Percentiles rank a stretch among this genome's conserved stretches.
These are phyloP conservation scores for Flagelloscypha sp. DNA, from an alignment of 768 basidiomycete species.

Conservation along the genomic window DNA sequence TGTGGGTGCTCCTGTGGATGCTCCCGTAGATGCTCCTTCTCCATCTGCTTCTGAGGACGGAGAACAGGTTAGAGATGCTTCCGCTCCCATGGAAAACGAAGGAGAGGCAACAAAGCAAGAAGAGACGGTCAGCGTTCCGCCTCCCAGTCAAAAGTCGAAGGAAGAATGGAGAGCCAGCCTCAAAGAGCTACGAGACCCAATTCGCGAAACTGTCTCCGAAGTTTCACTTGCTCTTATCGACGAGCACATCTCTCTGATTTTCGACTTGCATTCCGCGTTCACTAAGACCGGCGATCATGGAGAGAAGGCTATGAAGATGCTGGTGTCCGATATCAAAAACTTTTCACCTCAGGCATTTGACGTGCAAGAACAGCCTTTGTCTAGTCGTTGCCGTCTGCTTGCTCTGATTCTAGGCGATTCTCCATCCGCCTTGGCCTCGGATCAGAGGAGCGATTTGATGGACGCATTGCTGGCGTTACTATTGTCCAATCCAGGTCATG, in stretches of 20 bases:
- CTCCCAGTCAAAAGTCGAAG: conserved; percentile 33
- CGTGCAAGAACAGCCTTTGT: conserved; percentile 65
- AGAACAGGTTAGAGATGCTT: conserved; percentile 18
- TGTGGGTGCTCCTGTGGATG: conserved; percentile 15
- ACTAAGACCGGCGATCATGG: conserved; percentile 56
- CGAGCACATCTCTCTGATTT: conserved; percentile 79
- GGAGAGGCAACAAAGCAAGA: conserved; percentile 4
- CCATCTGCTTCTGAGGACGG: conserved; percentile 17
- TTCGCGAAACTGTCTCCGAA: conserved; percentile 56
- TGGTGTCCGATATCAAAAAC: conserved; percentile 70
- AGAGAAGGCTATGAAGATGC: conserved; percentile 55
- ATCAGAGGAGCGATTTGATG: conserved; percentile 52
- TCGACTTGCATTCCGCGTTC: conserved; percentile 81
- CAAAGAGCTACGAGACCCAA: conserved; percentile 53
- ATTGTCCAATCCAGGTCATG: conserved; percentile 47
- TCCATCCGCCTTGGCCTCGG: conserved; percentile 46
- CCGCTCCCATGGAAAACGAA: conserved; percentile 4
- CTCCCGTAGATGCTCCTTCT: conserved; percentile 18
- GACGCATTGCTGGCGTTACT: conserved; percentile 61
- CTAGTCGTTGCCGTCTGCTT: conserved; percentile 77
- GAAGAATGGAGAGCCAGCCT: conserved; percentile 64
- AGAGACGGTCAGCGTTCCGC: conserved; percentile 5
- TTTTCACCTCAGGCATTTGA: conserved; percentile 62
- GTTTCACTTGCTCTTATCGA: conserved; percentile 77
- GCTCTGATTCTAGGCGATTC: conserved; percentile 77